Evolutionary conservation across 257 asterid species (phyloP).

Genomic region (Nicotiana benthamiana): DNA sequence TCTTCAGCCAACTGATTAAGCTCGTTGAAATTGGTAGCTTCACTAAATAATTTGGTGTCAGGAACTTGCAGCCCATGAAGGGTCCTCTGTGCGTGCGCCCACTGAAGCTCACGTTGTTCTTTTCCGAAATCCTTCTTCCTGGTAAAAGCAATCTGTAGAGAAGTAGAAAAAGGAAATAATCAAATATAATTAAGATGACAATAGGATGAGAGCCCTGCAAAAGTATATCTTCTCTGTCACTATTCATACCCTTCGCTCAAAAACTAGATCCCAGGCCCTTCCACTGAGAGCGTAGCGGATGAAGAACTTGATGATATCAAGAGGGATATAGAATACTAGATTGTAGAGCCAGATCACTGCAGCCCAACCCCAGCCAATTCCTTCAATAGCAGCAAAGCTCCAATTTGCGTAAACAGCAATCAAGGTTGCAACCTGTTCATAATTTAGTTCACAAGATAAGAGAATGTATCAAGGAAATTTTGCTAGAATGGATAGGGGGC

Average conservation of each 20-base stretch:
- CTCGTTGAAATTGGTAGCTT: constrained; percentile 64
- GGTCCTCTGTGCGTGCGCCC: constrained; percentile 98
- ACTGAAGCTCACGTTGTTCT: constrained; percentile 90
- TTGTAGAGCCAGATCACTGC: constrained; percentile 92
- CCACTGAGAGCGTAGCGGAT: constrained; percentile 83
- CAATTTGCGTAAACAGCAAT: constrained; percentile 79
- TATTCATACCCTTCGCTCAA: constrained; percentile 70
- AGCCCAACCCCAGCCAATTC: constrained; percentile 98
- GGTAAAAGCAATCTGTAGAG: constrained; percentile 80
- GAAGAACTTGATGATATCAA: constrained; percentile 67
- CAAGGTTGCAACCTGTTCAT: constrained; percentile 71
- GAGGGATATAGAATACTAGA: constrained; percentile 62
- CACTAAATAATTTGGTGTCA: constrained; percentile 73
- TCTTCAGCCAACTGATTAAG: constrained; percentile 98
- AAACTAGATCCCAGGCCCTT: constrained; percentile 97
- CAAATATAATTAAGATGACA: not conserved
- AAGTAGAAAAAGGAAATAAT: not conserved
- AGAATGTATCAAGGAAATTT: not conserved
- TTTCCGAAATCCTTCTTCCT: constrained; percentile 91
- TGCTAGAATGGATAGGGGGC: not conserved
- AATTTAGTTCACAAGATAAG: not conserved
- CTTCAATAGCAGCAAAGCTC: constrained; percentile 89
- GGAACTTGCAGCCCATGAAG: constrained; percentile 96
- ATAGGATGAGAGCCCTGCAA: not conserved
- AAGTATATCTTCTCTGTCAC: no score